These are phyloP conservation scores for Mitragyna speciosa DNA, from an alignment of 257 asterid genomes.

Conservation along the genomic window DNA sequence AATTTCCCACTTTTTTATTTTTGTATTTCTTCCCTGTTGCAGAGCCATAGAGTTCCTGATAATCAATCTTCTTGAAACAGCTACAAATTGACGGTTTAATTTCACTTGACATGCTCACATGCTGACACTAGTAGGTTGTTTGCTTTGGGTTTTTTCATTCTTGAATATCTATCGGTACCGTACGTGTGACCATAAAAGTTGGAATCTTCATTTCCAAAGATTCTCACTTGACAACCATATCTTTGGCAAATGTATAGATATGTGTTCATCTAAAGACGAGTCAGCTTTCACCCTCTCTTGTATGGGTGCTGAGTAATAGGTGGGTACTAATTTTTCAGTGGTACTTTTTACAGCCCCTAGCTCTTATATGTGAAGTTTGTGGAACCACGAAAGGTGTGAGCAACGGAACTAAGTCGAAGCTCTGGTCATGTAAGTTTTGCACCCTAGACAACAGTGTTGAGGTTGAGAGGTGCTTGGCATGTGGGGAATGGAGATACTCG, in stretches of 20 bases:
- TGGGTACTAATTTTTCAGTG: background rate
- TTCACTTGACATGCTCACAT: background rate
- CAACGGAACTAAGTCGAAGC: conserved; percentile 29
- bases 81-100: background rate
- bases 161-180: background rate
- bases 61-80: background rate
- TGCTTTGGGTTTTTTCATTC: background rate
- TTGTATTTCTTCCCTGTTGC: background rate
- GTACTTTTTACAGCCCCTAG: conserved; percentile 42
- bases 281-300: background rate
- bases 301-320: background rate
- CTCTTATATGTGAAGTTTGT: conserved; percentile 64
- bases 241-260: background rate
- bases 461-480: conserved; percentile 63
- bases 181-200: background rate
- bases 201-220: background rate
- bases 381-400: conserved; percentile 45
- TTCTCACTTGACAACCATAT: background rate
- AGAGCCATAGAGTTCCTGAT: too few species aligned
- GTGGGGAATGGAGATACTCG: conserved; percentile 90
- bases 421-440: conserved; percentile 84
- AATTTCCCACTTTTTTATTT: background rate
- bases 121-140: background rate
- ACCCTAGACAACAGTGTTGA: conserved; percentile 57
- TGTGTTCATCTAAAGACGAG: background rate